Conservation (phyloP, 257 asterid genomes). For the Avicennia marina region DNA sequence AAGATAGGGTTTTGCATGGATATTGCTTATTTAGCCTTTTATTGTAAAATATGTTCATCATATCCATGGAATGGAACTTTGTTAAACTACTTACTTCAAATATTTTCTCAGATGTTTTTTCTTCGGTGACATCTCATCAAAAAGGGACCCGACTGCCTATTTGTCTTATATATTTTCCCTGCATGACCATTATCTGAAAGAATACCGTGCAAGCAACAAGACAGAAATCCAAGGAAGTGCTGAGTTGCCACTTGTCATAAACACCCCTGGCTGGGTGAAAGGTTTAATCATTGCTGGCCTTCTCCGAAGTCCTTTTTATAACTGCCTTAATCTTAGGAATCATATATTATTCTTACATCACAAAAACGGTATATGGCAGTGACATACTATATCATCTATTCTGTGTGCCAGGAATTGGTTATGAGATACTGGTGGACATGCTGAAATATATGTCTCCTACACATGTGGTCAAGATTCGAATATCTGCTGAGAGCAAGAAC, state of each 20-base stretch:
- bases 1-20: background rate
- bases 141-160: slow-evolving; percentile 76
- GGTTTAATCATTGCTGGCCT: slow-evolving; percentile 38
- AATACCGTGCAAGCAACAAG: slow-evolving; percentile 22
- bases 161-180: slow-evolving; percentile 51
- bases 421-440: slow-evolving; percentile 77
- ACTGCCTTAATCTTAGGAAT: background rate
- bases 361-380: background rate
- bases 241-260: slow-evolving; percentile 71
- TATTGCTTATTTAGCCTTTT: too few relatives aligned
- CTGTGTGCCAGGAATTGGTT: slow-evolving; percentile 71
- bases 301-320: background rate
- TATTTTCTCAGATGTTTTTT: slow-evolving; percentile 72
- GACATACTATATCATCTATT: slow-evolving; percentile 16
- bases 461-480: slow-evolving; percentile 74
- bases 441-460: slow-evolving; percentile 66
- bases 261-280: slow-evolving; percentile 98
- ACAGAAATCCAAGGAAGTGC: slow-evolving; percentile 26
- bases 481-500: slow-evolving; percentile 58
- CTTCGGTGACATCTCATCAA: slow-evolving; percentile 89
- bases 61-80: background rate
- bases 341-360: background rate
- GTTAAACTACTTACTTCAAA: slow-evolving; percentile 3
- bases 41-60: too few relatives aligned
- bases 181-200: slow-evolving; percentile 57